Evolutionary conservation across 495 filamentous ascomycete species (phyloP).

Genomic region (Penicillium ucsense): DNA sequence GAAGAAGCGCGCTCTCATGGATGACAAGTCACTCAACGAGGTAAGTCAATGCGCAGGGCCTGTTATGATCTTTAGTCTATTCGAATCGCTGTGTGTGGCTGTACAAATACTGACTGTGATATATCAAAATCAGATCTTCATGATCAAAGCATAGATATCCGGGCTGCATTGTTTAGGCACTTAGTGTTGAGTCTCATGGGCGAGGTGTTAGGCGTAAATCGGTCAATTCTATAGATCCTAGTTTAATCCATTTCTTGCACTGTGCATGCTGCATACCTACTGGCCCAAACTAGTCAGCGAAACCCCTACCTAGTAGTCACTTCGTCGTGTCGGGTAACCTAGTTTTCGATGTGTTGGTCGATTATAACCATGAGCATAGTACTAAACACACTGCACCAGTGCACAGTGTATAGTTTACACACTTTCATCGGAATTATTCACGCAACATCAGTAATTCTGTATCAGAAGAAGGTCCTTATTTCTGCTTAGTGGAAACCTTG

Average conservation of each 20-base stretch:
- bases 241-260: not conserved
- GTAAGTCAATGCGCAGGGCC: constrained; percentile 28
- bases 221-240: not conserved
- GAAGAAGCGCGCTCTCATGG: constrained; percentile 64
- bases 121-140: constrained; percentile 49
- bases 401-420: too few species aligned
- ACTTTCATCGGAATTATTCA: too few species aligned
- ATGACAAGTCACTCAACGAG: constrained; percentile 67
- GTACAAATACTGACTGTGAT: not conserved
- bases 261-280: not conserved
- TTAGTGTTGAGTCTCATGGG: not conserved
- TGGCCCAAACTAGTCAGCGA: not conserved
- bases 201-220: constrained; percentile 4
- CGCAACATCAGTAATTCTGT: too few species aligned
- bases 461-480: too few species aligned
- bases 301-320: not conserved
- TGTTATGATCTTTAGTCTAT: too few species aligned
- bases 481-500: too few species aligned
- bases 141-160: constrained; percentile 47
- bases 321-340: too few species aligned
- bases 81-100: too few species aligned
- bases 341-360: too few species aligned
- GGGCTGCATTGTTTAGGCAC: constrained; percentile 5
- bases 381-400: too few species aligned
- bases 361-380: too few species aligned